Base-by-base conservation (phyloP, 768 basidiomycete species). In the Lentinus tigrinus region DNA sequence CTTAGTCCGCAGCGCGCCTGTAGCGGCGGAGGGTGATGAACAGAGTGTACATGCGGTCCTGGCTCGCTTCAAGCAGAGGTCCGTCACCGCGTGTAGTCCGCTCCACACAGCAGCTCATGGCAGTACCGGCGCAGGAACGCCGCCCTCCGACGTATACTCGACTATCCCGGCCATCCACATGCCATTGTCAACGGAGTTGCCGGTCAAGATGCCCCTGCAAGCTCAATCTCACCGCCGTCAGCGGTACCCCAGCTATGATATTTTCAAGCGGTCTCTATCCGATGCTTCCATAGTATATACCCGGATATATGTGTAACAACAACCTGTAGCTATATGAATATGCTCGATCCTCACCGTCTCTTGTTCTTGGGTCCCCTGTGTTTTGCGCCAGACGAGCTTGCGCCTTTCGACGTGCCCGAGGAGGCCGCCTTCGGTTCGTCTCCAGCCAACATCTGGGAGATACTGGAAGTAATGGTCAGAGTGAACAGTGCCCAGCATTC, bases 41-140 rank as follows among this genome's bases (percentile, higher is more conserved):
- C 73, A 74, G n/a, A 74, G 82, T 26, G 81, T 85, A 14, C 78
- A 78, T 23, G 71, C 75, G 9, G 73, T 81, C 24, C 72, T 91
- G 11, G 70, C 81, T 2, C 85, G 82, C 64, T 91, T 87, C 70
- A 90, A 85, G 69, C 81, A 86, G 59, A 83, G 88, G 90, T 86
- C 59, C 24, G 70, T 40, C 24, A 10, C 21, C 42, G 36, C 54
- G 11, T 13, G 9, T 24, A 19, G 17, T 57, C 28, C 27, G 14
- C 27, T 17, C 11, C 17, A 27, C 13, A 26, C n/a, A 17, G 11
- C 11, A 19, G 3, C 39, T 21, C 26, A 37, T 16, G 9, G 31
- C 44, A 17, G 58, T 67, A 37, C 37, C 24, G 39, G 23, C 3
- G 27, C 64, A 86, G 85, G 65, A 86, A 86, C 62, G 67, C 74